A percentile compares a stretch with the other conserved stretches of the same genome.
These are phyloP conservation scores for Colletotrichum sp. DNA, from an alignment of 2,329 filamentous ascomycete species.

Conservation along the genomic window DNA sequence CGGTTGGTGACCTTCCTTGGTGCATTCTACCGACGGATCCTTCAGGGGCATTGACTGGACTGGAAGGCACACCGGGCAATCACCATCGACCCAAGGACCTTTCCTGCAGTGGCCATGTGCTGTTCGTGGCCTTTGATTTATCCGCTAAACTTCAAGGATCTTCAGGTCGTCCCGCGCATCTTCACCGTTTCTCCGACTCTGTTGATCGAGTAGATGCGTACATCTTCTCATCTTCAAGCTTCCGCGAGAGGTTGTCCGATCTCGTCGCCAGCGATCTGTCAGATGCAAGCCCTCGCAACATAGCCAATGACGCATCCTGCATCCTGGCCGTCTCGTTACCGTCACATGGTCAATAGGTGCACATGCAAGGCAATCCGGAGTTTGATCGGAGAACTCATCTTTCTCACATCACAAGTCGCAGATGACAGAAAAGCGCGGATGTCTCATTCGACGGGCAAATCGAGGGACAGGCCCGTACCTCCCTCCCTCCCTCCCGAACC, in stretches of 20 bases:
- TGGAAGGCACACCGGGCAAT: neutral
- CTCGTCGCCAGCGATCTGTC: neutral
- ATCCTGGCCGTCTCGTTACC: neutral
- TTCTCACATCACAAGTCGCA: neutral
- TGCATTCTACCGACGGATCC: neutral
- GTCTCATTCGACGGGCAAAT: neutral
- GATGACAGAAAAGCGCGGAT: neutral
- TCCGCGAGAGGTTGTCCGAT: neutral
- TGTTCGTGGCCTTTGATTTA: slow-evolving; percentile 12
- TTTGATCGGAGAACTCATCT: neutral
- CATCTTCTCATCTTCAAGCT: neutral
- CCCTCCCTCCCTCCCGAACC: neutral
- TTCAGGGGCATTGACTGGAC: neutral
- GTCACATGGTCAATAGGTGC: neutral
- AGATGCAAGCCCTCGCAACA: neutral
- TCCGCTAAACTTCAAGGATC: neutral
- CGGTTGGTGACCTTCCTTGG: neutral
- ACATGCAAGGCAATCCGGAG: neutral
- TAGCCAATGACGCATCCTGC: neutral
- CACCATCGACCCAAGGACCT: neutral
- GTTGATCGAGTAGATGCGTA: neutral
- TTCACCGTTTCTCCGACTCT: neutral
- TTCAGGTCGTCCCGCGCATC: neutral
- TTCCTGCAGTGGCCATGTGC: neutral
- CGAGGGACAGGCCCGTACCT: neutral